Evolutionary conservation across 2,329 filamentous ascomycete species (phyloP), one percentile per base, ranked within the genome.

Genomic region (Claviceps capensis): DNA sequence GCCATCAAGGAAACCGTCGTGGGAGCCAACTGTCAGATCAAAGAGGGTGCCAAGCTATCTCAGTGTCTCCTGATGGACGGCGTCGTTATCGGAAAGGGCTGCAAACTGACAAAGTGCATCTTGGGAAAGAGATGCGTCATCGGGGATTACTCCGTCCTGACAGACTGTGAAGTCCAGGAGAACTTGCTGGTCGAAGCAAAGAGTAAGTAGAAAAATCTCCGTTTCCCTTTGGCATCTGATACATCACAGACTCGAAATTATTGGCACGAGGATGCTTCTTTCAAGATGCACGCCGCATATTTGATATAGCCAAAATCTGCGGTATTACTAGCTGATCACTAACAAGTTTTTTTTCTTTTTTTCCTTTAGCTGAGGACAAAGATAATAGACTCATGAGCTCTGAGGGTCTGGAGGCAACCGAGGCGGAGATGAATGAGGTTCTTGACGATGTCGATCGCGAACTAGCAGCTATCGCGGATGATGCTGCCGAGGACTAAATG

Each of bases 1-100:
- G 85, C 89, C n/a, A 86, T 98, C 69, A 96, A 95, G 67, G 88
- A 95, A 67, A 85, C 77, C 40, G 88, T 96, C 34, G 81, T 98
- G 42, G 93, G 93, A 2, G 81, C 87, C 4, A 88, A 88, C 60
- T 95, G 88, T 65, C 84, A 86, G 60, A 91, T 98, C 57, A 82
- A 83, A 56, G 82, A 85, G 59, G 88, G 89, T n/a, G 88, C 86
- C 34, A 86, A 90, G 58, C 70, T 98, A 45, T 83, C 82, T n/a
- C 80, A 90, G 57, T 97, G 91, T 67, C 69, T 97, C 47, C 71
- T 97, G 19, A 96, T 97, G 88, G 91, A 97, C 55, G 88, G 88
- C 3, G 90, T 87, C 0, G 82, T 87, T 7, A 77, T 98, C 13
- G 90, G 88, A 14, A 86, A 88, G 60, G 84, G 85, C 44, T 90